Conservation (phyloP, 768 basidiomycete genomes). For the Baorangia bicolor region DNA sequence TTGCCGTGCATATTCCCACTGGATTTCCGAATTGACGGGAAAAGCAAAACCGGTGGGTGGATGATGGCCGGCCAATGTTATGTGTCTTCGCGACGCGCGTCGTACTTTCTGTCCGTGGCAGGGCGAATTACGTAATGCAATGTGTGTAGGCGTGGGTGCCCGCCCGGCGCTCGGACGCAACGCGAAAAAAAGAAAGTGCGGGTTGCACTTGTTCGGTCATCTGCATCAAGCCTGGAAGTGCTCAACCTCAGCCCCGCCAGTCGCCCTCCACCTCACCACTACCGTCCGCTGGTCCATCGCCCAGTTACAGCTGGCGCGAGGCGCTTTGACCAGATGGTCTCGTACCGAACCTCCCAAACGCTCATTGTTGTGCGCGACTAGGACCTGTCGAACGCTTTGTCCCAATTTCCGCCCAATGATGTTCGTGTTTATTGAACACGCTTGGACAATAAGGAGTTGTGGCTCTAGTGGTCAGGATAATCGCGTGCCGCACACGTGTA, state of each 20-base stretch:
- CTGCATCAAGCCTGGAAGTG: not conserved
- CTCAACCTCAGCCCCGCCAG: not conserved
- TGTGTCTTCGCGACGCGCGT: not conserved
- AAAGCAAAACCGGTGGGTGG: not conserved
- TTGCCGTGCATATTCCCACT: slow-evolving; percentile 7
- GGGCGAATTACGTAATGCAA: slow-evolving; percentile 12
- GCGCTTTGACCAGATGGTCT: slow-evolving; percentile 10
- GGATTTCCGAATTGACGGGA: not conserved
- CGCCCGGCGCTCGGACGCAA: not conserved
- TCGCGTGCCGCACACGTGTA: slow-evolving; percentile 35
- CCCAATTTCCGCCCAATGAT: not conserved
- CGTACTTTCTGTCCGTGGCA: not conserved
- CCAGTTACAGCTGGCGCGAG: not conserved
- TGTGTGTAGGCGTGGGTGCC: not conserved
- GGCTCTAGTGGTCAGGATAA: slow-evolving; percentile 21
- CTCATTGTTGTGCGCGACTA: not conserved
- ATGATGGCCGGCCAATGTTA: not conserved
- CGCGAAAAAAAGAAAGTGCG: not conserved
- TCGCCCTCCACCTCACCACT: not conserved
- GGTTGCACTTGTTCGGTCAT: slow-evolving; percentile 5
- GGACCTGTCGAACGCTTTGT: slow-evolving; percentile 15
- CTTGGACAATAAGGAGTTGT: slow-evolving; percentile 15
- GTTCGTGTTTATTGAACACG: slow-evolving; percentile 2
- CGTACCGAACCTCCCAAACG: not conserved
- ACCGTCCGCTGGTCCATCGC: not conserved